Percentiles rank a stretch among this genome's conserved stretches.
phyloP scores from a whole-genome alignment of 768 basidiomycete species.

The Russula earlei region DNA sequence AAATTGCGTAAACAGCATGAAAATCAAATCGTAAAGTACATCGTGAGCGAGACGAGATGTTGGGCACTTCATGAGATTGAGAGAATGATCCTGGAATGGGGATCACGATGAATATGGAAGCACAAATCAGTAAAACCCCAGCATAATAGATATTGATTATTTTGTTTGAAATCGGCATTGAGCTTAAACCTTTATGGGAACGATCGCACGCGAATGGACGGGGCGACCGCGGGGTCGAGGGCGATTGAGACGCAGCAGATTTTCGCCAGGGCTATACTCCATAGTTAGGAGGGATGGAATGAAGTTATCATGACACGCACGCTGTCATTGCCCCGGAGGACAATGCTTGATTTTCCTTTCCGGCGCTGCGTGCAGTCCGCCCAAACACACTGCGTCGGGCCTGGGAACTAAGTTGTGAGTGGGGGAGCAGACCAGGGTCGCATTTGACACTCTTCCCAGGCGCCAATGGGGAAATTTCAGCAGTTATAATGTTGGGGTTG shows the following conservation, averaged over 20 bases:
- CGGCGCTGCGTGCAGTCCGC: constrained; percentile 53
- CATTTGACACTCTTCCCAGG: constrained; percentile 28
- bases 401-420: constrained; percentile 47
- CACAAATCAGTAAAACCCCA: neutral
- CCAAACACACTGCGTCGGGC: constrained; percentile 50
- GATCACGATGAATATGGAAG: neutral
- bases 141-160: neutral
- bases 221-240: constrained; percentile 39
- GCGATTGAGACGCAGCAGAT: constrained; percentile 35
- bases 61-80: neutral
- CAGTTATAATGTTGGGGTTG: constrained; percentile 3
- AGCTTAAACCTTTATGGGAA: neutral
- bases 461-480: constrained; percentile 31
- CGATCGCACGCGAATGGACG: constrained; percentile 24
- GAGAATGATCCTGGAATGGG: neutral
- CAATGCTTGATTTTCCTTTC: constrained; percentile 35
- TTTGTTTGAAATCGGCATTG: neutral
- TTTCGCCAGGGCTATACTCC: constrained; percentile 30
- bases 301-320: constrained; percentile 34
- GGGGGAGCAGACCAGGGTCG: constrained; percentile 25
- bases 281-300: neutral
- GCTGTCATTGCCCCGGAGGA: constrained; percentile 37
- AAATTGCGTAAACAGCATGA: constrained; percentile 1
- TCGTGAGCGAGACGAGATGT: constrained; percentile 12
- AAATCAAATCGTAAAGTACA: constrained; percentile 11